phyloP scores from a whole-genome alignment of 805 yeast species.

The Ogataea nakhonphanomensis region DNA sequence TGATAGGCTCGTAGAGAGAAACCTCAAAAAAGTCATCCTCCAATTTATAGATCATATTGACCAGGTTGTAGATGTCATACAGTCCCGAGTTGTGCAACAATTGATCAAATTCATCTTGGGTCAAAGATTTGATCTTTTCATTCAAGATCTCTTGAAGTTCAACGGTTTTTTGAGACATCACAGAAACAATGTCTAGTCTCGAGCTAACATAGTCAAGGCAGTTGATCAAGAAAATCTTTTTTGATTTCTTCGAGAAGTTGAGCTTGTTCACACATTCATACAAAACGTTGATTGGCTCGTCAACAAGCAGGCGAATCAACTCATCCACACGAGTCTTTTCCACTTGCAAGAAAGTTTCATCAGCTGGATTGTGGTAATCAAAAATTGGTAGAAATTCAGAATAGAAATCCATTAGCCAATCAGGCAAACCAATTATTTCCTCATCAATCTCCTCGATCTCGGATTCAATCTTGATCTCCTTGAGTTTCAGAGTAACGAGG shows the following conservation, averaged over 20 bases:
- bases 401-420: constrained; percentile 71
- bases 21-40: constrained; percentile 57
- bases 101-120: constrained; percentile 42
- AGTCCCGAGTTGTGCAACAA: constrained; percentile 53
- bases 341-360: constrained; percentile 42
- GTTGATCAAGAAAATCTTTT: constrained; percentile 50
- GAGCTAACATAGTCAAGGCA: constrained; percentile 56
- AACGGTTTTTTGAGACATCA: constrained; percentile 38
- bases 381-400: constrained; percentile 57
- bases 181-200: constrained; percentile 45
- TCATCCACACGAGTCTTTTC: constrained; percentile 32
- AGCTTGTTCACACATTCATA: constrained; percentile 22
- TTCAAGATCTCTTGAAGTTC: constrained; percentile 36
- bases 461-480: constrained; percentile 28
- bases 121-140: constrained; percentile 37
- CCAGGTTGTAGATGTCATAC: constrained; percentile 56
- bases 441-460: constrained; percentile 37
- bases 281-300: constrained; percentile 43
- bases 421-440: constrained; percentile 71
- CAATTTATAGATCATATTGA: constrained; percentile 70
- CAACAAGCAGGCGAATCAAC: constrained; percentile 42
- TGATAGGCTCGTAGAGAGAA: constrained; percentile 60
- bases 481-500: constrained; percentile 38
- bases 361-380: constrained; percentile 35
- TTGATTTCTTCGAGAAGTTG: constrained; percentile 27